Percentiles rank a stretch among this genome's conserved stretches.
Evolutionary conservation across 2,329 filamentous ascomycete species (phyloP).

Genomic region (Alternaria metachromatica): DNA sequence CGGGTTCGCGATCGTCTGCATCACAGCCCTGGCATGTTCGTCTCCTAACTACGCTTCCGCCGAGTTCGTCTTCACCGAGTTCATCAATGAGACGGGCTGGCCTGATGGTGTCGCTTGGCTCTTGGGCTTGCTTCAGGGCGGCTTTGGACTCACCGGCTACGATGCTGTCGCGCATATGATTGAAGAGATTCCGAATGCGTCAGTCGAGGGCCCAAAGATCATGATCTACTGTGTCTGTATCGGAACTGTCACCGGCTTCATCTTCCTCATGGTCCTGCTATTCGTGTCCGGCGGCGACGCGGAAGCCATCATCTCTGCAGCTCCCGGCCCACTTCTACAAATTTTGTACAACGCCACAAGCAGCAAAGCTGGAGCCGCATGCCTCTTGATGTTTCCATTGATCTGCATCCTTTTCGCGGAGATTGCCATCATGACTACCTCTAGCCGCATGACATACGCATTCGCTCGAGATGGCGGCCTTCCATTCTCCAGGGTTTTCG

Average conservation of each 20-base stretch:
- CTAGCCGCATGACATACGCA: conserved; percentile 70
- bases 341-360: conserved; percentile 69
- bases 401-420: conserved; percentile 69
- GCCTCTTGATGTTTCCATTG: conserved; percentile 71
- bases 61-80: conserved; percentile 69
- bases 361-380: conserved; percentile 67
- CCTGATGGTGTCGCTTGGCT: conserved; percentile 69
- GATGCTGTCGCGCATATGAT: conserved; percentile 64
- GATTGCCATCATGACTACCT: conserved; percentile 70
- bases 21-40: conserved; percentile 71
- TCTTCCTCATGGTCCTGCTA: conserved; percentile 68
- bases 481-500: conserved; percentile 66
- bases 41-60: conserved; percentile 70
- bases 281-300: conserved; percentile 67
- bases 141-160: conserved; percentile 62
- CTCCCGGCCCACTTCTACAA: conserved; percentile 65
- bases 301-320: conserved; percentile 61
- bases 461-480: conserved; percentile 73
- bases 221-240: conserved; percentile 71
- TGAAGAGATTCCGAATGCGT: conserved; percentile 65
- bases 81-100: conserved; percentile 74
- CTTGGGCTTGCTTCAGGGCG: conserved; percentile 60
- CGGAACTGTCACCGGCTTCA: conserved; percentile 66
- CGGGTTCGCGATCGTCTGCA: conserved; percentile 73
- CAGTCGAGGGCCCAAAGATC: conserved; percentile 67